Evolutionary conservation across 129 eudicot genomes (phyloP).

Genomic region (Ambrosia artemisiifolia): DNA sequence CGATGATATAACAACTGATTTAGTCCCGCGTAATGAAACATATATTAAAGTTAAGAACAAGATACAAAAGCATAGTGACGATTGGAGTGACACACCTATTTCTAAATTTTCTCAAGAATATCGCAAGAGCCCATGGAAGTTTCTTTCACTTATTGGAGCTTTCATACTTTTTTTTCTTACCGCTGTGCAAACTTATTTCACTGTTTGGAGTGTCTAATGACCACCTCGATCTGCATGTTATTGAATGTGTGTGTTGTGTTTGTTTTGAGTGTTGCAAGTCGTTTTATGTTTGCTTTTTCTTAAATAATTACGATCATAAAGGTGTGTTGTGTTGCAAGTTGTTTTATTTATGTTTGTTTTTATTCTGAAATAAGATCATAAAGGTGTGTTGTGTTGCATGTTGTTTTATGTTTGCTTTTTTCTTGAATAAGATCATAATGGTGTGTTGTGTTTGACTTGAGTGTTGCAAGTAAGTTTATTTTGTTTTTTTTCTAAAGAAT

Average conservation of each 20-base stretch:
- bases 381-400: too few species aligned
- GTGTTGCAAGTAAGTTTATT: too few species aligned
- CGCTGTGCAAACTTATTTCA: slow-evolving; percentile 35
- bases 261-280: background rate
- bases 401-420: too few species aligned
- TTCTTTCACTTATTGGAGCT: slow-evolving; percentile 37
- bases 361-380: too few species aligned
- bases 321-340: too few species aligned
- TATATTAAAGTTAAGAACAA: background rate
- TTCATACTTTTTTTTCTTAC: slow-evolving; percentile 26
- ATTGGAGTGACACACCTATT: slow-evolving; percentile 12
- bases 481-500: too few species aligned
- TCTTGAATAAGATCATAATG: too few species aligned
- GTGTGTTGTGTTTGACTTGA: too few species aligned
- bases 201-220: slow-evolving; percentile 24
- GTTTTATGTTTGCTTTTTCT: too few species aligned
- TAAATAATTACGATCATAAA: too few species aligned
- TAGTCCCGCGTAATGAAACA: background rate
- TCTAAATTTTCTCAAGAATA: slow-evolving; percentile 29
- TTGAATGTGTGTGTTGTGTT: slow-evolving; percentile 12
- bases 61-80: slow-evolving; percentile 20
- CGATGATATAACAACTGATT: slow-evolving; percentile 20
- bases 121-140: slow-evolving; percentile 42
- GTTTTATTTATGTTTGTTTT: too few species aligned
- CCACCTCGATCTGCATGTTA: slow-evolving; percentile 14